Base-by-base conservation (phyloP, 306 rosid species). In the Leucaena leucocephala region DNA sequence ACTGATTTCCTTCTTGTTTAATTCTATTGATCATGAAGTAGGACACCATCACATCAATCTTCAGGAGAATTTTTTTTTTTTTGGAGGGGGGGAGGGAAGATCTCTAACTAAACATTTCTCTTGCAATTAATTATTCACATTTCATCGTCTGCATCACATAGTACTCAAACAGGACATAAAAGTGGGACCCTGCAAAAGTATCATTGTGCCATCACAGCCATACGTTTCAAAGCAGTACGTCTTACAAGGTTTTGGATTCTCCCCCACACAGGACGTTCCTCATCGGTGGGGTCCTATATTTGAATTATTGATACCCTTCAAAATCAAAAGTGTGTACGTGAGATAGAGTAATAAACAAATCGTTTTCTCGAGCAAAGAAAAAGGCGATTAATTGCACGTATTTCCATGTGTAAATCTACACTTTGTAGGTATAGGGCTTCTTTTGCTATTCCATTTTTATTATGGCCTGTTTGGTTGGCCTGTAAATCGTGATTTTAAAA, bases 311-410 rank as follows among this genome's bases (percentile, higher is more conserved):
- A 58, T 9, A 9, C 1, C 5, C 16, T 22, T 54, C 59, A 54
- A 40, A 40, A 40, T 6, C 44, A 6, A 40, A 7, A 50, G 52
- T 50, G 57, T 16, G 6, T 15, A 0, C 15, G 19, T 15, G 19
- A 4, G 54, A 0, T 21, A 4, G 19, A 50, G 57, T 52, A n/a
- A 54, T 1, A 0, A 59, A 19, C 3, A 10, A 1, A 19, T 67
- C 8, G 19, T 67, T 67, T 42, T 42, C 72, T 67, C 52, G 52
- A 67, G 72, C 72, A 9, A 52, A 67, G 72, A 42, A 67, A 59
- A 67, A 67, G 72, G 35, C 35, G 11, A 8, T 8, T 19, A 7
- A 55, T n/a, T 4, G 8, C 46, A 66, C 14, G 13, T 39, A 66
- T 39, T 39, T 39, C 46, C 3, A 66, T 39, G 71, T 39, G 48